Base-by-base conservation (phyloP, 2,329 filamentous ascomycete genomes). In the Botrytis pseudocinerea region DNA sequence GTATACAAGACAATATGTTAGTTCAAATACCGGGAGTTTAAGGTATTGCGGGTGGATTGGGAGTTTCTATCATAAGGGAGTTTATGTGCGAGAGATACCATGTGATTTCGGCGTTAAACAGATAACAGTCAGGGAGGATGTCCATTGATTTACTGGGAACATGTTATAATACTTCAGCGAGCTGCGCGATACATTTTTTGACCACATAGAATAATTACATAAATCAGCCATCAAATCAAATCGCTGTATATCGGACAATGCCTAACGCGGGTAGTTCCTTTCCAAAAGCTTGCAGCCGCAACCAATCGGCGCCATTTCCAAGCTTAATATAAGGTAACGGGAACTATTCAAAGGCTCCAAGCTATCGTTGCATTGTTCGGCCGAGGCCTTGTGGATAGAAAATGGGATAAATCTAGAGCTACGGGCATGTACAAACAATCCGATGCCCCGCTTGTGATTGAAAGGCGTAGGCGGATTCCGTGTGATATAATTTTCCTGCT, bases 1-100 rank as follows among this genome's bases (percentile, higher is more conserved):
- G 76, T 88, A 20, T 96, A 94, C 80, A 93, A 92, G 80, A 87
- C 90, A 74, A 83, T 95, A 76, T 95, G 93, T 78, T 95, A 71
- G 73, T 63, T 70, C 57, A 20, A 42, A 48, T 28, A 68, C 32
- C 44, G 22, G 64, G 64, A n/a, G 42, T 40, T 46, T 42, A 32
- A 57, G 44, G 20, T 57, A 57, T 42, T n/a, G 65, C n/a, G 6
- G 40, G 38, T 54, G 9, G 22, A 10, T 22, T 54, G 57, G 42
- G 32, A 61, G 46, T 54, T 68, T 44, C 12, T 62, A 25, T 68
- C 57, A 18, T 42, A 35, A 40, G 46, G 8, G 54, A n/a, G 40
- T 51, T 73, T 70, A 44, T 40, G 44, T 62, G 57, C 59, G 46
- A 64, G 48, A 70, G 57, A 73, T 64, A 54, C 57, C 69, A 69